Evolutionary conservation across 768 basidiomycete genomes (phyloP).

Genomic region (Psilocybe cubensis): DNA sequence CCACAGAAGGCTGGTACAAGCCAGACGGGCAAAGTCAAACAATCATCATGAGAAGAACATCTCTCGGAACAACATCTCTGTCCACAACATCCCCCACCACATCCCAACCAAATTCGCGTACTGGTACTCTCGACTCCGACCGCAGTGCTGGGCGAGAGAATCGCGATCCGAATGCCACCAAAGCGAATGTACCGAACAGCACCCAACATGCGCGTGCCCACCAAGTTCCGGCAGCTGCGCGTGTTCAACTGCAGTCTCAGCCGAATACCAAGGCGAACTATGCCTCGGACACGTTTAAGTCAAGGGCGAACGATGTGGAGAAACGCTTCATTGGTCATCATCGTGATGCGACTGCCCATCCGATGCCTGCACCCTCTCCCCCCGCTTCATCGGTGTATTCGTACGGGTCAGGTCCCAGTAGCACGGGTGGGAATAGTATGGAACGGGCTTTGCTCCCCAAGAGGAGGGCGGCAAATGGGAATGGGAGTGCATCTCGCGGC

Average conservation of each 20-base stretch:
- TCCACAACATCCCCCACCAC: not conserved
- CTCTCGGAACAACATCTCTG: not conserved
- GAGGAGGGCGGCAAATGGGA: not conserved
- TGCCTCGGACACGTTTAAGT: no score
- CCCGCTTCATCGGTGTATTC: not conserved
- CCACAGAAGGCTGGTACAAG: conserved; percentile 5
- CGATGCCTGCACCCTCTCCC: not conserved
- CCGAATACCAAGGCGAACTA: not conserved
- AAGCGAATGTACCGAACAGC: not conserved
- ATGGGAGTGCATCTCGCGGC: not conserved
- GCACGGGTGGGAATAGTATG: not conserved
- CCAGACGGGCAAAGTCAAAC: conserved; percentile 5
- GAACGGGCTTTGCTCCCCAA: not conserved
- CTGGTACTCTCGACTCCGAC: not conserved
- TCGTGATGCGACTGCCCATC: no score
- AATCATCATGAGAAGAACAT: not conserved
- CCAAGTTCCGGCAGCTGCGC: not conserved
- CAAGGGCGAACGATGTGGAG: no score
- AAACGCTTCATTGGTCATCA: no score
- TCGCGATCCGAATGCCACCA: not conserved
- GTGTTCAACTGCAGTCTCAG: not conserved
- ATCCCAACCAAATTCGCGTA: not conserved
- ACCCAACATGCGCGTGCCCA: not conserved
- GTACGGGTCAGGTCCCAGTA: not conserved
- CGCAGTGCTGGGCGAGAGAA: not conserved